Evolutionary conservation across 2,329 filamentous ascomycete species (phyloP), one percentile per base, ranked within the genome.

Genomic region (Penicillium concentricum): DNA sequence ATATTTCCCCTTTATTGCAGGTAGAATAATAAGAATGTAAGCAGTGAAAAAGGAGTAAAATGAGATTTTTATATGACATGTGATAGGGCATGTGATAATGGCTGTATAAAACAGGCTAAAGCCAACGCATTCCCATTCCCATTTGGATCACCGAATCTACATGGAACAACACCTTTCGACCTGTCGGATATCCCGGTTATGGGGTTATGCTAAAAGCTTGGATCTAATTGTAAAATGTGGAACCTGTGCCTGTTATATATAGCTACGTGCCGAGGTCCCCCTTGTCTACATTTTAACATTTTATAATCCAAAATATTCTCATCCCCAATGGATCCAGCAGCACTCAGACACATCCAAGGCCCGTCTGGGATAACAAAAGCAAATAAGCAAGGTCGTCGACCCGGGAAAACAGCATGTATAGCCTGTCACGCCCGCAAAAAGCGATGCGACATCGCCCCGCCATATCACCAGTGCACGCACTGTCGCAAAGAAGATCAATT

Each of bases 361-460:
- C 18, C 30, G 16, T 15, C 39, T 8, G 48, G 54, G 15, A 56
- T 56, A 28, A 46, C 9, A n/a, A 56, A 52, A 32, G 2, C 39
- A 38, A 52, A 18, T 18, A 55, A 42, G 34, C 41, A 46, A 46
- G 48, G 54, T 18, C 54, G 54, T 12, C 48, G 48, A 46, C 48
- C 41, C 15, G 48, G 54, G 2, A 56, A 52, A 42, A 46, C n/a
- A 45, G 54, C 54, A 42, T 56, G 54, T 7, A 26, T 18, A 7
- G 54, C 54, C 7, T 56, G 54, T 28, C 54, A 56, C 41, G 35
- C 16, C 9, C 54, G 48, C 26, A 56, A 56, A 38, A 56, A 56
- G 42, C 41, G 54, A 26, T 56, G 54, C 5, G 54, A 56, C 7
- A 44, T 44, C 18, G 22, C 26, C 7, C 48, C 48, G 13, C 54